phyloP scores from a whole-genome alignment of 345 rosid species.

The Eucalyptus cloeziana region DNA sequence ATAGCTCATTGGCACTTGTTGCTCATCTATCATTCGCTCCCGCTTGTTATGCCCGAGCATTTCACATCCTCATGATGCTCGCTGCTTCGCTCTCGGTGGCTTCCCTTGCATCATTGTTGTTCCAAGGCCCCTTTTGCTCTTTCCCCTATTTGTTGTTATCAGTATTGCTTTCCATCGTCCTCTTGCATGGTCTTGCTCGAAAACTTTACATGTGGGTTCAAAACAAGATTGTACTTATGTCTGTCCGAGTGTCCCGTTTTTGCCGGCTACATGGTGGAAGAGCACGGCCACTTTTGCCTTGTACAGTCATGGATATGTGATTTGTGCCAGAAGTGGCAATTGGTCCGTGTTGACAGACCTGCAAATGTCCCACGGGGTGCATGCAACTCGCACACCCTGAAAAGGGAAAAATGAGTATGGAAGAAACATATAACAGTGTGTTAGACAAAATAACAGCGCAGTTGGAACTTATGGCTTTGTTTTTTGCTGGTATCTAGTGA shows the following conservation, averaged over 20 bases:
- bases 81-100: background rate
- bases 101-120: background rate
- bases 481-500: background rate
- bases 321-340: background rate
- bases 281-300: background rate
- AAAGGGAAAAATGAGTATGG: background rate
- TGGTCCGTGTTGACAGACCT: background rate
- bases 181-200: background rate
- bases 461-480: background rate
- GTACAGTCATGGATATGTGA: background rate
- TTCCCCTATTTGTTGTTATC: too few species aligned
- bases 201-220: background rate
- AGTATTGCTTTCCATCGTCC: background rate
- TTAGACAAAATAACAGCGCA: background rate
- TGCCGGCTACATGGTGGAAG: background rate
- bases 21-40: too few species aligned
- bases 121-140: background rate
- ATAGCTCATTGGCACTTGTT: too few species aligned
- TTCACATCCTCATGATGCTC: background rate
- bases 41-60: too few species aligned
- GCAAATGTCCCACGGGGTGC: background rate
- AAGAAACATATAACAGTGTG: background rate
- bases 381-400: rapidly evolving
- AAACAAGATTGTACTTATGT: background rate
- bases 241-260: background rate